These are phyloP conservation scores for Nakataea oryzae DNA, from an alignment of 2,329 filamentous ascomycete genomes.

Conservation along the genomic window DNA sequence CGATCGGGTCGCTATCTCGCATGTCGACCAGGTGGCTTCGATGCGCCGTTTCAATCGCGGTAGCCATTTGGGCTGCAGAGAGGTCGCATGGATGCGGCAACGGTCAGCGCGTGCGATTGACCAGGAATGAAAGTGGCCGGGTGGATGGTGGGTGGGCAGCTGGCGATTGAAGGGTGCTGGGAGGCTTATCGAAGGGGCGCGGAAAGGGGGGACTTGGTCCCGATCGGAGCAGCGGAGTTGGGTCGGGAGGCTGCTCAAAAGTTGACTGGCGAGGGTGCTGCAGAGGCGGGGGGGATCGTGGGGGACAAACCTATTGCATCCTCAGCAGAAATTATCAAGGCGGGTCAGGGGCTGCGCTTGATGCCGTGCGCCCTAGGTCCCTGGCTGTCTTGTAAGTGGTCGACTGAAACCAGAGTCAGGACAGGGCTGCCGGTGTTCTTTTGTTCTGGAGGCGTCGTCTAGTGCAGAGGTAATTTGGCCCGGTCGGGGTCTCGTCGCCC, in stretches of 20 bases:
- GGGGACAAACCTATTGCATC: background rate
- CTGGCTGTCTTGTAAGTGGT: too few species aligned
- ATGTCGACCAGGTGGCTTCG: conserved; percentile 29
- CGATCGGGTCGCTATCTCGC: conserved; percentile 31
- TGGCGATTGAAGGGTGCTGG: background rate
- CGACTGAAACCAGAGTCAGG: background rate
- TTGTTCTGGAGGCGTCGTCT: too few species aligned
- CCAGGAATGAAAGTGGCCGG: background rate
- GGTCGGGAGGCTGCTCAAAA: background rate
- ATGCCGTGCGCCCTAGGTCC: background rate
- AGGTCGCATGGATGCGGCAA: conserved; percentile 3
- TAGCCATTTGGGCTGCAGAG: conserved; percentile 36
- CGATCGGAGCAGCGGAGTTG: background rate
- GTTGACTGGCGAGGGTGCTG: background rate
- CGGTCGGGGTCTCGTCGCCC: background rate
- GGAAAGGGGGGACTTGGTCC: background rate
- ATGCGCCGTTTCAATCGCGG: conserved; percentile 39
- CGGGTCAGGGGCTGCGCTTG: background rate
- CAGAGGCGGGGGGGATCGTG: background rate
- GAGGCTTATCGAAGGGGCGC: background rate
- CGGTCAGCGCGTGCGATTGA: conserved; percentile 9
- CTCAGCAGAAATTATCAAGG: background rate
- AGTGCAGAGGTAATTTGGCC: background rate
- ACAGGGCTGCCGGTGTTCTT: background rate
- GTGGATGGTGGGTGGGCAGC: background rate